These are phyloP conservation scores for Pyrenula aspistea DNA, from an alignment of 495 filamentous ascomycete genomes.

Conservation along the genomic window DNA sequence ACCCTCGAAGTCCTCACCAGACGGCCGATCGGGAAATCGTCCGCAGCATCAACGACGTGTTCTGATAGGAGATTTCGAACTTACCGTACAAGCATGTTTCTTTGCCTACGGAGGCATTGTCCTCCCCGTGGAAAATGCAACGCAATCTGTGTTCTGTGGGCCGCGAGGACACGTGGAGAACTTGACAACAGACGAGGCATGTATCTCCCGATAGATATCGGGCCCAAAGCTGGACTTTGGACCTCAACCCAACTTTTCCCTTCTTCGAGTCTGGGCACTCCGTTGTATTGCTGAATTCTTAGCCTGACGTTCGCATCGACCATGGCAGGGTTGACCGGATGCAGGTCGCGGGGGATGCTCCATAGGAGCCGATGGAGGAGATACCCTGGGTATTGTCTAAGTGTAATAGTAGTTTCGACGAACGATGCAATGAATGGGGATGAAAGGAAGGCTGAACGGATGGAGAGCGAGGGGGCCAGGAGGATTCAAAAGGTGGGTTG, in stretches of 20 bases:
- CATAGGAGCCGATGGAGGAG: neutral
- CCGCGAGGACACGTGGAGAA: too few relatives aligned
- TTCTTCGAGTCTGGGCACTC: neutral
- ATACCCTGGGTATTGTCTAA: neutral
- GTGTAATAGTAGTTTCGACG: neutral
- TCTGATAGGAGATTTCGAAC: too few relatives aligned
- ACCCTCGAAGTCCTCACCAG: neutral
- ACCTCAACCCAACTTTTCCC: neutral
- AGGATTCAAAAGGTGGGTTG: neutral
- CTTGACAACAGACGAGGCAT: too few relatives aligned
- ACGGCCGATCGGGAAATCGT: neutral
- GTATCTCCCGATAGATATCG: too few relatives aligned
- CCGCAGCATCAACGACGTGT: neutral
- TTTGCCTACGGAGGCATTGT: too few relatives aligned
- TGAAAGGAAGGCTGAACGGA: neutral
- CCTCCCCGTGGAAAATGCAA: too few relatives aligned
- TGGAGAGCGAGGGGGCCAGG: neutral
- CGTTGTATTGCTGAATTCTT: neutral
- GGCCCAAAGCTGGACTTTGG: neutral
- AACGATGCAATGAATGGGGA: neutral
- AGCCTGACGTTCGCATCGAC: too few relatives aligned
- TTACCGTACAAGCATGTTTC: too few relatives aligned
- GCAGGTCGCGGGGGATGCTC: neutral
- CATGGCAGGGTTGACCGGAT: too few relatives aligned
- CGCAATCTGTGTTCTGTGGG: too few relatives aligned